These are phyloP conservation scores for Chaetomium tenue DNA, from an alignment of 495 filamentous ascomycete genomes.

Conservation along the genomic window DNA sequence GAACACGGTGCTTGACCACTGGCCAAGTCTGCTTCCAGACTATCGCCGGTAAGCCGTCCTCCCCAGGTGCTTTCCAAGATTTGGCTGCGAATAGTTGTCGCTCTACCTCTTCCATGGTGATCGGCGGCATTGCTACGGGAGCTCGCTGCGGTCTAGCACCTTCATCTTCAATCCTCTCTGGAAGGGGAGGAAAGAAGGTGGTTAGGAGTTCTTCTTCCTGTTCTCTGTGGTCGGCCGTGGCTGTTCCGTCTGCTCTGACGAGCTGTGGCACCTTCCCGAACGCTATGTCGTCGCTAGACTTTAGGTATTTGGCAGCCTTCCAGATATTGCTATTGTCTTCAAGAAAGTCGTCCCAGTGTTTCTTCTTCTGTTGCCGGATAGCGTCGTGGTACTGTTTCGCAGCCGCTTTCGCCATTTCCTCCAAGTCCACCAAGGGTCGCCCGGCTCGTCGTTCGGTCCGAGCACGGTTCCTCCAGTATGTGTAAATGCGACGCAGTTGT, in stretches of 20 bases:
- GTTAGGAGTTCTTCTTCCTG: slow-evolving; percentile 7
- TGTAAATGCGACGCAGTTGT: not conserved
- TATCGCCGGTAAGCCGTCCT: slow-evolving; percentile 5
- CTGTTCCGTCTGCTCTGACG: not conserved
- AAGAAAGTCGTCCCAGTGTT: slow-evolving; percentile 2
- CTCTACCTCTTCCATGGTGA: not conserved
- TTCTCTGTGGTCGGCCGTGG: not conserved
- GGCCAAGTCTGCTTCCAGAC: slow-evolving; percentile 4
- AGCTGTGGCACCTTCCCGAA: not conserved
- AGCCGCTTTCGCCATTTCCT: not conserved
- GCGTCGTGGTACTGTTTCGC: slow-evolving; percentile 4
- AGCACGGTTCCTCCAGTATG: slow-evolving; percentile 2
- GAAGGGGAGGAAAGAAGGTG: slow-evolving; percentile 8
- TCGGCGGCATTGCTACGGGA: not conserved
- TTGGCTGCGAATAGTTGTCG: not conserved
- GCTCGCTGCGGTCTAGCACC: not conserved
- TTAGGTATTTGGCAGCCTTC: slow-evolving; percentile 5
- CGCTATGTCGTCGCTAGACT: not conserved
- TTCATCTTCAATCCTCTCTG: slow-evolving; percentile 10
- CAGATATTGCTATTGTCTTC: not conserved
- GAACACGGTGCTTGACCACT: slow-evolving; percentile 9
- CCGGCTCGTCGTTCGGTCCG: not conserved
- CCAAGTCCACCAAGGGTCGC: not conserved
- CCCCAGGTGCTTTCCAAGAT: not conserved
- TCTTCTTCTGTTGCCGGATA: slow-evolving; percentile 8